Evolutionary conservation across 2,329 filamentous ascomycete genomes (phyloP).

Genomic region (Cryphonectria japonica): DNA sequence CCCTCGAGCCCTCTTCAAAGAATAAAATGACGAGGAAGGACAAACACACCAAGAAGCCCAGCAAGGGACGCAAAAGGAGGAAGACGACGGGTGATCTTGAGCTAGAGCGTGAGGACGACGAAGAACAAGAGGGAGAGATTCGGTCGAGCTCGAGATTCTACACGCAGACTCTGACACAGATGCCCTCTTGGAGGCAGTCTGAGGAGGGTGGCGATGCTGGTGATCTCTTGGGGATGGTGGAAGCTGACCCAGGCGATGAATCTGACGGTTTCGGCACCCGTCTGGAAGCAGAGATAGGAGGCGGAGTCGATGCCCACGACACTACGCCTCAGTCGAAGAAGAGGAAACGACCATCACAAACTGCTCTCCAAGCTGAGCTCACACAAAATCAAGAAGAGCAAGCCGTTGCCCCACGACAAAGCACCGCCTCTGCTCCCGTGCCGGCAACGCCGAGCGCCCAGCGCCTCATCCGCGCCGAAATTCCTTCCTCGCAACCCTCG

Average conservation of each 20-base stretch:
- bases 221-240: slow-evolving; percentile 29
- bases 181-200: slow-evolving; percentile 32
- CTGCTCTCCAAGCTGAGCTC: not conserved
- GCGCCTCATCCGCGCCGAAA: slow-evolving; percentile 37
- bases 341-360: slow-evolving; percentile 14
- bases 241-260: slow-evolving; percentile 35
- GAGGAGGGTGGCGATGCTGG: slow-evolving; percentile 19
- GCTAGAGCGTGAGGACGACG: slow-evolving; percentile 14
- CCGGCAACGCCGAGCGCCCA: slow-evolving; percentile 44
- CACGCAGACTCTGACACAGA: slow-evolving; percentile 42
- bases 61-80: slow-evolving; percentile 13
- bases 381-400: not conserved
- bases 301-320: not conserved
- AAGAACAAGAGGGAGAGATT: slow-evolving; percentile 32
- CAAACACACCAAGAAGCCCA: not conserved
- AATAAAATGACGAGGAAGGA: not conserved
- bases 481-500: slow-evolving; percentile 51
- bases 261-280: slow-evolving; percentile 20
- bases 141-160: slow-evolving; percentile 36
- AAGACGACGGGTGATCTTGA: slow-evolving; percentile 16
- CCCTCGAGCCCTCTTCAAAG: not conserved
- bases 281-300: too few relatives aligned
- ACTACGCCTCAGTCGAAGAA: slow-evolving; percentile 12
- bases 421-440: slow-evolving; percentile 37
- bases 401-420: not conserved